Percentiles rank a stretch among this genome's conserved stretches.
These are phyloP conservation scores for Candida quercuum DNA, from an alignment of 805 yeast genomes.

Conservation along the genomic window DNA sequence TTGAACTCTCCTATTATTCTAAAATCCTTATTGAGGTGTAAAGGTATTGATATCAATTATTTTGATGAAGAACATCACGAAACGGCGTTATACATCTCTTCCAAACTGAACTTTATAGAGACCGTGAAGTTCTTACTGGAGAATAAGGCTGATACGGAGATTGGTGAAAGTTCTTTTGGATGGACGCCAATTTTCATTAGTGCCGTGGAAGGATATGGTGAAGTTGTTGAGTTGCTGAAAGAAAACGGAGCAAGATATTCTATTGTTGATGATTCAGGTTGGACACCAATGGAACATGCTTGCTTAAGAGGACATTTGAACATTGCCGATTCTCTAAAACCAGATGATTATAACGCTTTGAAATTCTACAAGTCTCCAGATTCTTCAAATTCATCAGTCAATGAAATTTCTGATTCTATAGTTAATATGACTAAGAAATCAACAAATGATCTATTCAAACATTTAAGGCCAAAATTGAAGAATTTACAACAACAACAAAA, in stretches of 20 bases:
- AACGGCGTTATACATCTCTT: constrained; percentile 78
- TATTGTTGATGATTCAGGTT: constrained; percentile 75
- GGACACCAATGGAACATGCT: constrained; percentile 98
- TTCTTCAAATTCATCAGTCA: constrained; percentile 11
- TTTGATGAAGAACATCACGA: constrained; percentile 59
- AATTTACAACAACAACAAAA: constrained; percentile 1
- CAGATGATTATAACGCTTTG: constrained; percentile 35
- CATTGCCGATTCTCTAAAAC: constrained; percentile 58
- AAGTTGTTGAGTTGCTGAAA: constrained; percentile 51
- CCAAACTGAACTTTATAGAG: constrained; percentile 52
- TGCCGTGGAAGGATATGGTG: constrained; percentile 73
- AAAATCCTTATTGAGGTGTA: constrained; percentile 43
- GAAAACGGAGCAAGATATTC: constrained; percentile 48
- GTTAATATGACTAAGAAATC: constrained; percentile 12
- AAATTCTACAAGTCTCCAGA: constrained; percentile 11
- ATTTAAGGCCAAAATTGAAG: constrained; percentile 16
- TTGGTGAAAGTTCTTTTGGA: constrained; percentile 73
- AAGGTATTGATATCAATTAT: constrained; percentile 61
- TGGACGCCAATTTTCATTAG: constrained; percentile 95
- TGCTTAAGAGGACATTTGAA: constrained; percentile 80
- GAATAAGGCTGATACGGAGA: constrained; percentile 65
- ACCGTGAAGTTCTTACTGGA: constrained; percentile 51
- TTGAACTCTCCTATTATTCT: constrained; percentile 56
- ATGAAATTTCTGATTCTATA: constrained; percentile 11
- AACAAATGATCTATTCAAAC: constrained; percentile 12